Evolutionary conservation across 2,329 filamentous ascomycete genomes (phyloP), one percentile per base, ranked within the genome.

Genomic region (Fusarium temperatum): DNA sequence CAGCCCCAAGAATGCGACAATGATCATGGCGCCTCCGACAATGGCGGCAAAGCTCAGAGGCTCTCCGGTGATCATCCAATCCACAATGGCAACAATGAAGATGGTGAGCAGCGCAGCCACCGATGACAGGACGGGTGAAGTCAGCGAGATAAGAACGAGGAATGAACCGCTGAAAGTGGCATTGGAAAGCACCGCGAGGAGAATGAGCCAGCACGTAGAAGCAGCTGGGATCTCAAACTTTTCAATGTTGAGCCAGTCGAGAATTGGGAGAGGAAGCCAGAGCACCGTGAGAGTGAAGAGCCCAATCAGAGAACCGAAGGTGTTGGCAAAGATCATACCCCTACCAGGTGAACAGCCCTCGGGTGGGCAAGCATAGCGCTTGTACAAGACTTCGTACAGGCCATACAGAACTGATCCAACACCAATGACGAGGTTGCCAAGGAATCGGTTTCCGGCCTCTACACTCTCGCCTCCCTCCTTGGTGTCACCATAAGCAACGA

Each of bases 371-470:
- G 96, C 96, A 68, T 92, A 91, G 68, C 92, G 91, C 87, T 99
- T 99, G 85, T 99, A 99, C 44, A 99, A 83, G 11, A 99, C 96
- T 83, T 99, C 96, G 83, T 99, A 99, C 54, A 99, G 91, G 2
- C 96, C 96, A 82, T 99, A 99, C 24, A 99, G 88, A 12, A 99
- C 91, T 74, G 93, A 96, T 15, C 96, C 96, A 30, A 94, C 83
- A 41, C 96, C 96, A 77, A 99, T 99, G 77, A 99, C 89, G 44
- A 98, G 84, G 80, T 99, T 99, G 12, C 96, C 96, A 2, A 96
- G 81, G 18, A 95, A 88, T 24, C 95, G 89, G 75, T 92, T 92
- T 50, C 88, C 88, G 1, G 90, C 90, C 22, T 88, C 87, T 18
- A 88, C 87, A 24, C 78, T 76, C 54, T 70, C 70, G n/a, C 66